Evolutionary conservation across 805 yeast genomes (phyloP).

Genomic region (Wickerhamomyces mucosus): DNA sequence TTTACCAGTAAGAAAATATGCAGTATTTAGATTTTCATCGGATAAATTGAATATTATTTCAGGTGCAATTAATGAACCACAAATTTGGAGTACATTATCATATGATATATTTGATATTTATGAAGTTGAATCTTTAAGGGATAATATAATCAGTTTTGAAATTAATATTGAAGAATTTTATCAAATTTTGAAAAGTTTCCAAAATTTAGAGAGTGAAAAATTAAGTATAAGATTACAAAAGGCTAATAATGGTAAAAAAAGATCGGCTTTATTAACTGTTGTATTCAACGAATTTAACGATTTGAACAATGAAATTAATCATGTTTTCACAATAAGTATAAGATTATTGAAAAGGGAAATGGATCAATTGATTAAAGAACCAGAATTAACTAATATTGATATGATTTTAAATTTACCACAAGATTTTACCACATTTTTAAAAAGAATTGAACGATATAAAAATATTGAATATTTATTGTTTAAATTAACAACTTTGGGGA

Average conservation of each 20-base stretch:
- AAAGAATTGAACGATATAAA: constrained; percentile 57
- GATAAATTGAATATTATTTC: constrained; percentile 41
- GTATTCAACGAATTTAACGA: constrained; percentile 32
- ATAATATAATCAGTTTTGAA: constrained; percentile 50
- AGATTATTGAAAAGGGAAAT: constrained; percentile 46
- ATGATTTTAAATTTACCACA: constrained; percentile 40
- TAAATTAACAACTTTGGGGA: constrained; percentile 39
- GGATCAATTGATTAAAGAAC: constrained; percentile 49
- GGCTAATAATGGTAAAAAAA: constrained; percentile 23
- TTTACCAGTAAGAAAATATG: constrained; percentile 41
- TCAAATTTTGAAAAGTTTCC: constrained; percentile 49
- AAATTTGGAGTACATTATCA: constrained; percentile 54
- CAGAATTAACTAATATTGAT: constrained; percentile 46
- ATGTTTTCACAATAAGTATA: constrained; percentile 65
- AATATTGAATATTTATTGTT: constrained; percentile 41
- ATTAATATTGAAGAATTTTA: constrained; percentile 50
- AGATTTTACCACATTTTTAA: constrained; percentile 44
- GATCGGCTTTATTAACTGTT: constrained; percentile 50
- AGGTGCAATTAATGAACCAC: constrained; percentile 47
- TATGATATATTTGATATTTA: constrained; percentile 24
- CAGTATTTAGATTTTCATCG: constrained; percentile 48
- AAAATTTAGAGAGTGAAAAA: constrained; percentile 40
- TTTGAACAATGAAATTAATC: constrained; percentile 38
- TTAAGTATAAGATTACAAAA: constrained; percentile 42
- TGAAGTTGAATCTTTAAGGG: constrained; percentile 34